Base-by-base conservation (phyloP, 441 rosid species). In the Bocquillonia castaneifolia region DNA sequence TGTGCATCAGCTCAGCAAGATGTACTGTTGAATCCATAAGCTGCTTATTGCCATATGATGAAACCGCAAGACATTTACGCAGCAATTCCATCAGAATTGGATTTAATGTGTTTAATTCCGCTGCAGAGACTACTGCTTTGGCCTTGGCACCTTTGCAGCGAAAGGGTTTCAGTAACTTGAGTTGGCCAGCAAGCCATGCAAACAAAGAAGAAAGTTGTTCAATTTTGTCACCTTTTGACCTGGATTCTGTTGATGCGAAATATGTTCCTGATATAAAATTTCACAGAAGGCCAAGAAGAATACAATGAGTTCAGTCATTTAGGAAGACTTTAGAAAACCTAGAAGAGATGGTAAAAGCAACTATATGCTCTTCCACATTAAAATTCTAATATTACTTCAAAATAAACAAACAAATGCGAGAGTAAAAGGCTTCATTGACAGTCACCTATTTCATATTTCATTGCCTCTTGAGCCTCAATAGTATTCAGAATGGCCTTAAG, bases 141-240 rank as follows among this genome's bases (percentile, higher is more conserved):
- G 76, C 64, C 32, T 72, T 40, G 70, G 83, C 50, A 77, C 72
- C 67, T 63, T 72, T 77, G 34, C 60, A 42, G 52, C 50, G 56
- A 65, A 76, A 69, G 72, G 76, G 78, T 78, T 85, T 84, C 65
- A 82, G 74, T 58, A 67, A 82, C 82, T 76, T 74, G 66, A 90
- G 74, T 68, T 77, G 84, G 69, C 80, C 78, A 70, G 86, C 86
- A 50, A 92, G 83, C 96, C 97, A 90, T 32, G 82, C 77, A 81
- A 89, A 86, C 80, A 92, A 67, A 72, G 64, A 77, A 69, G 85
- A 86, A 67, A 88, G 81, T 58, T 70, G 70, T 65, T 83, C 83
- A 64, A 73, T 72, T 74, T 74, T 82, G 62, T 47, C 58, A 69
- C 74, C 70, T 74, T 75, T 82, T 59, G 62, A 61, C 14, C 29